Evolutionary conservation across 2,329 filamentous ascomycete genomes (phyloP), one percentile per base, ranked within the genome.

Genomic region (Aspergillus flavus): DNA sequence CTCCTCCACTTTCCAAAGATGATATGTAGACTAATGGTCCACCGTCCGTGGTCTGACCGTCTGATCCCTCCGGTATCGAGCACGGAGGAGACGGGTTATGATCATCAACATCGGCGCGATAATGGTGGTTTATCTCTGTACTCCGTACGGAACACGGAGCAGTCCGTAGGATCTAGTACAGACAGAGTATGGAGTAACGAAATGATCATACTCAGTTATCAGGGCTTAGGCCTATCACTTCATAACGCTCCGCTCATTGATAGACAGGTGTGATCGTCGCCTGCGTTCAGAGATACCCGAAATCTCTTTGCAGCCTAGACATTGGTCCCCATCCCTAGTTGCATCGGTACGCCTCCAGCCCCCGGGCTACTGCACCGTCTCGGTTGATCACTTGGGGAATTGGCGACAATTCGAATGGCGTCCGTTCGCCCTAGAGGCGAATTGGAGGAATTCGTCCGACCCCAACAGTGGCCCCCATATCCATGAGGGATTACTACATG

Each of bases 1-100:
- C 67, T 53, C 61, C 67, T 67, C 67, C 64, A 68, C 67, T 66
- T 60, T 46, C 28, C 61, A 57, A 41, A 61, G 34, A 50, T 64
- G 54, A 65, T 62, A 62, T 48, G 32, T 28, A 41, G 39, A 41
- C 39, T 41, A 46, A 59, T 58, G 46, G 45, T 61, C 26, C 26
- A 28, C 26, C 26, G 26, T 28, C 61, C 34, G 59, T 65, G 65
- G 58, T 65, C 61, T 64, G 61, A 65, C 58, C 54, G 57, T 64
- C 45, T 57, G 43, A 32, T 46, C 62, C 57, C 52, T 59, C 36
- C 41, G n/a, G 14, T 59, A 14, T 59, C 34, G 41, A 55, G 23
- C 19, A 61, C 45, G 59, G 59, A 57, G 52, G 16, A 48, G 39
- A n/a, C 59, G 50, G 61, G 26, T 32, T 30, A 7, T 7, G 56